Conservation (phyloP, 202 grass and related monocot species). For the Schoenoplectus tabernaemontani region DNA sequence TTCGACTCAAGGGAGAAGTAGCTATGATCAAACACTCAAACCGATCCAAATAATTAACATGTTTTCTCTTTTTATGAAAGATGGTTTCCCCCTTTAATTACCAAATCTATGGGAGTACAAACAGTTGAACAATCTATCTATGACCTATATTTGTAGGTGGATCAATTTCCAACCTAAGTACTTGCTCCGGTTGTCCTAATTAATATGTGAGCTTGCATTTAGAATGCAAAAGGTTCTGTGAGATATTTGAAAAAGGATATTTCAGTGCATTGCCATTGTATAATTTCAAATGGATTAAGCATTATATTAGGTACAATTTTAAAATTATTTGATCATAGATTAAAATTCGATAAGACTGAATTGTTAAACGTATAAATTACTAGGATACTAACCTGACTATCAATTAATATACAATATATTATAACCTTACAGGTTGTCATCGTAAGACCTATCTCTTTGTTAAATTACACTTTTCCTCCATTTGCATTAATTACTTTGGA, state of each 20-base stretch:
- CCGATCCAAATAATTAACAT: background rate
- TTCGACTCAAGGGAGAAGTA: background rate
- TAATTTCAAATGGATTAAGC: background rate
- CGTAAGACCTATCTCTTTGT: too few species aligned
- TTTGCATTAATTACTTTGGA: background rate
- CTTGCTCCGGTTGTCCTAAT: background rate
- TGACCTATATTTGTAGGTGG: background rate
- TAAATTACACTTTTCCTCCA: too few species aligned
- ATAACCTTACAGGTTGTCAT: background rate
- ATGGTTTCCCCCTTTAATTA: background rate
- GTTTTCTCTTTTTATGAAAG: background rate
- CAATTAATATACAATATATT: background rate
- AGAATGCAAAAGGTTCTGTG: background rate
- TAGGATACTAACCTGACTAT: too few species aligned
- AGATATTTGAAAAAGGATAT: background rate
- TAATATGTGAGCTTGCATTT: constrained; percentile 2
- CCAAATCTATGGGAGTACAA: constrained; percentile 5
- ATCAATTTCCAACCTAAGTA: background rate
- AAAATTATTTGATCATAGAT: background rate
- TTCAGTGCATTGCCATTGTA: background rate
- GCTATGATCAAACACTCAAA: background rate
- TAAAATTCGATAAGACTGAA: background rate
- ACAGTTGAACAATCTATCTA: background rate
- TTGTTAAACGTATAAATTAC: background rate
- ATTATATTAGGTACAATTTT: background rate